These are phyloP conservation scores for Sophora flavescens DNA, from an alignment of 306 rosid genomes.

Conservation along the genomic window DNA sequence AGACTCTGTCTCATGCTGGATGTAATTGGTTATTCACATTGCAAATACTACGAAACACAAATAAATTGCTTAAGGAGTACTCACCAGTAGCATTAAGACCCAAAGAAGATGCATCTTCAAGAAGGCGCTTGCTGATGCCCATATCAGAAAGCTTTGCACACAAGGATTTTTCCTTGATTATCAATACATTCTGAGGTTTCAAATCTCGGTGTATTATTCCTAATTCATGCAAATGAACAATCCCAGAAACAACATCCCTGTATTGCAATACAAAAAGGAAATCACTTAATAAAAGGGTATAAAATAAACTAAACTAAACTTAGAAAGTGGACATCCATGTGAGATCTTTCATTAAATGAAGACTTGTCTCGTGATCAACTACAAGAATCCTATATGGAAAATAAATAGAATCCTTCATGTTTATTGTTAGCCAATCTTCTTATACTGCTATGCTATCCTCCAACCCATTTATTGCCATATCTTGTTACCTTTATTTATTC, in stretches of 20 bases:
- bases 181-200: constrained; percentile 94
- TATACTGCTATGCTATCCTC: not conserved
- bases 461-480: not conserved
- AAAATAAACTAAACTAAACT: constrained; percentile 24
- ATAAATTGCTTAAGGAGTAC: constrained; percentile 40
- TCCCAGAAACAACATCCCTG: constrained; percentile 83
- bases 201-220: constrained; percentile 93
- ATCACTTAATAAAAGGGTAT: constrained; percentile 19
- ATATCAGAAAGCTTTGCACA: constrained; percentile 93
- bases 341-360: constrained; percentile 16
- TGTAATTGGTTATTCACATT: constrained; percentile 1
- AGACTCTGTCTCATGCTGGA: constrained; percentile 45
- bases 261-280: constrained; percentile 36
- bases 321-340: constrained; percentile 18
- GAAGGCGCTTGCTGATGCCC: constrained; percentile 93
- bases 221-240: constrained; percentile 87
- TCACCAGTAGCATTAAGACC: constrained; percentile 78
- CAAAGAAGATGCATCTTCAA: constrained; percentile 79
- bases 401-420: constrained; percentile 14
- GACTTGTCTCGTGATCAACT: not conserved
- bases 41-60: constrained; percentile 8
- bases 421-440: constrained; percentile 16
- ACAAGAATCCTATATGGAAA: constrained; percentile 14
- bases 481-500: too few relatives aligned
- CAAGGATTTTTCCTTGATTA: constrained; percentile 62